Evolutionary conservation across 768 basidiomycete species (phyloP).

Genomic region (Leccinum longicurvipes): DNA sequence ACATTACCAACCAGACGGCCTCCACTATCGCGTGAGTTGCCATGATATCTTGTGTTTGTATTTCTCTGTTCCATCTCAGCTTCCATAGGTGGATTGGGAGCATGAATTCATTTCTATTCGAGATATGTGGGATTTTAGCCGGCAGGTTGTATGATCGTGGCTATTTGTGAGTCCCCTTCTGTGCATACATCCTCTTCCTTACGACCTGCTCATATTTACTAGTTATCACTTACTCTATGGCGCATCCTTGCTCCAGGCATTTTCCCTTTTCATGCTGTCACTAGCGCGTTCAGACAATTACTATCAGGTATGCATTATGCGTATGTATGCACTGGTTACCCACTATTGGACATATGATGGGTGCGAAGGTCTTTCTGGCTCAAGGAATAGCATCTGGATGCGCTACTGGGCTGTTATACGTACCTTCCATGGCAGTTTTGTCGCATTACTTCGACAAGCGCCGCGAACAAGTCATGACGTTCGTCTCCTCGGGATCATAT

Average conservation of each 20-base stretch:
- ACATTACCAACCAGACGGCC: conserved; percentile 34
- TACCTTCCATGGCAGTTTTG: conserved; percentile 46
- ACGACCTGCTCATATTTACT: conserved; percentile 6
- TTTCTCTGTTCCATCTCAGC: background rate
- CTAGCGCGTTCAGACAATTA: conserved; percentile 39
- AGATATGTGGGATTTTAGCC: conserved; percentile 42
- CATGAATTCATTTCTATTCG: conserved; percentile 44
- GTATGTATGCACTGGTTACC: too few relatives aligned
- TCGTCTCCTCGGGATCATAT: conserved; percentile 55
- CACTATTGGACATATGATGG: background rate
- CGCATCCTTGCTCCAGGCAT: conserved; percentile 26
- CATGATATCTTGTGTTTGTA: background rate
- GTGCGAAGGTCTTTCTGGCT: conserved; percentile 45
- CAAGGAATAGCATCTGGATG: conserved; percentile 52
- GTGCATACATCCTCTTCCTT: background rate
- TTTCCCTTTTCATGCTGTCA: conserved; percentile 46
- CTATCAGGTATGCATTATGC: conserved; percentile 35
- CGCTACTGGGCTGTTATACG: conserved; percentile 45
- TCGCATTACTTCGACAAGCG: conserved; percentile 52
- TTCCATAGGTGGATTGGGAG: conserved; percentile 45
- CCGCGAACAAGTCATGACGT: conserved; percentile 50
- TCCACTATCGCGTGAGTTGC: conserved; percentile 40
- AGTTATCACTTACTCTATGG: conserved; percentile 26
- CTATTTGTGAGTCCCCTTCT: conserved; percentile 39
- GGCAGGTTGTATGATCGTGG: conserved; percentile 53